These are phyloP conservation scores for Solanum chacoense DNA, from an alignment of 305 asterid species.

Conservation along the genomic window DNA sequence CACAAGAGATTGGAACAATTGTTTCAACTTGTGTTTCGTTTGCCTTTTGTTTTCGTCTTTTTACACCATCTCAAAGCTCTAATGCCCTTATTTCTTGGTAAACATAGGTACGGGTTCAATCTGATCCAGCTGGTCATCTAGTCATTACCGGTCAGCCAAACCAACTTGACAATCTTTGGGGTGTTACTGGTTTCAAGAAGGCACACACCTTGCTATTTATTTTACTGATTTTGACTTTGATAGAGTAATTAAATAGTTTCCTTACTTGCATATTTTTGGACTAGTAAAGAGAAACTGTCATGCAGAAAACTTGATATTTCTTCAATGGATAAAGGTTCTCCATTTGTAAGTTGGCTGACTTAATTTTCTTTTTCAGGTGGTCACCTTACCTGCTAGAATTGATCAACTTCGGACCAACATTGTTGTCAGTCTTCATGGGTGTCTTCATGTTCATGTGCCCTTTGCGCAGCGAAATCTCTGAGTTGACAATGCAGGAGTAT, in stretches of 20 bases:
- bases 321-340: no score
- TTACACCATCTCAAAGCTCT: not conserved
- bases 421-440: no score
- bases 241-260: not conserved
- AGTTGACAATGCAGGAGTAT: no score
- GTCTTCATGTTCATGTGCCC: no score
- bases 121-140: slow-evolving; percentile 86
- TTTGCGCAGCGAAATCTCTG: no score
- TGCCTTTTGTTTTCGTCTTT: not conserved
- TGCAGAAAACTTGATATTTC: not conserved
- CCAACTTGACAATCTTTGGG: slow-evolving; percentile 88
- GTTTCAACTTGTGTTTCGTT: not conserved
- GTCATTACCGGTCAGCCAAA: slow-evolving; percentile 89
- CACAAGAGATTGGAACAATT: not conserved
- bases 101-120: slow-evolving; percentile 72
- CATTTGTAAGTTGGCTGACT: no score
- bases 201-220: slow-evolving; percentile 11
- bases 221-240: not conserved
- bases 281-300: not conserved
- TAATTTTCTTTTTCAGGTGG: no score
- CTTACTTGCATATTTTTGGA: not conserved
- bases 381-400: no score
- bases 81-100: not conserved
- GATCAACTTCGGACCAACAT: no score
- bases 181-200: slow-evolving; percentile 78